Base-by-base conservation (phyloP, 2,329 filamentous ascomycete genomes). In the Botrytis byssoidea region DNA sequence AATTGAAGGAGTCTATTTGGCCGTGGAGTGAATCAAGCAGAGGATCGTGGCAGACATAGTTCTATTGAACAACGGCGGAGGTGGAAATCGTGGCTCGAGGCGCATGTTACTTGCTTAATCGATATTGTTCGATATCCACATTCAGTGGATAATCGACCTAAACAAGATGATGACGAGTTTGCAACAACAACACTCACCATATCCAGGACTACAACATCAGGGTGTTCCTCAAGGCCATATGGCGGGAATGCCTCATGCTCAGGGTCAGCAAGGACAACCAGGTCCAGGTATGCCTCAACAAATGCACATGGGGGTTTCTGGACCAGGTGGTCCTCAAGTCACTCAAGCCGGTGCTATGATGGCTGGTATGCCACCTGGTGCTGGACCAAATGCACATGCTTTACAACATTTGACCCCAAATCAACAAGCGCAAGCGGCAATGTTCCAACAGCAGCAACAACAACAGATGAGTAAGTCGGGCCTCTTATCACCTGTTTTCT, bases 121-220 rank as follows among this genome's bases (percentile, higher is more conserved):
- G 68, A 74, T 65, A 70, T 77, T 80, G 80, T 85, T 88, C 86
- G 86, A 87, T 86, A 87, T 88, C 88, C 87, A 88, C 86, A 80
- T 79, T 79, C 42, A 9, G 87, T 89, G 88, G 87, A 86, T 86
- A 85, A 81, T 77, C 77, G 75, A 77, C 74, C 75, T 73, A 74
- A 78, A 77, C 81, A 87, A 83, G 82, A 93, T 92, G 91, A 93
- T 93, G 91, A 88, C 90, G 76, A 90, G 88, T 83, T 88, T 91
- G 77, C 88, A 88, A 78, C 88, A 88, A 78, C 86, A 88, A 80
- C 92, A 90, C 80, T 90, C 91, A 82, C 91, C 90, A 82, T 91
- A 93, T 84, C 90, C 90, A 77, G 89, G 86, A 81, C 92, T 94
- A 89, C 91, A 90, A 79, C 91, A 92, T 81, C 90, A 91, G 76